Percentiles rank a stretch among this genome's conserved stretches.
These are phyloP conservation scores for Vachellia collinsii DNA, from an alignment of 306 rosid species.

Conservation along the genomic window DNA sequence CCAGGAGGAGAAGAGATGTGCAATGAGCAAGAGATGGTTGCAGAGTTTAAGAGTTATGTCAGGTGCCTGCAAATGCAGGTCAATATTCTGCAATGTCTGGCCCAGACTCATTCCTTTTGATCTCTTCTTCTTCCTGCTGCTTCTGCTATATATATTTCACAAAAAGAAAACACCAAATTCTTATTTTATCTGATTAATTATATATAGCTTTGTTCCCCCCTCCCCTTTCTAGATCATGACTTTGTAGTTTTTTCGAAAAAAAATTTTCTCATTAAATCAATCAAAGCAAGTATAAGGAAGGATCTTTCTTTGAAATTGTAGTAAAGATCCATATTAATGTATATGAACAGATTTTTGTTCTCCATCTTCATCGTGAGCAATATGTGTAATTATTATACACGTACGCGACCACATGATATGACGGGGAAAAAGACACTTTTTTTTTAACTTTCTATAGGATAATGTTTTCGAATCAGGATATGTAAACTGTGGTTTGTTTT, in stretches of 20 bases:
- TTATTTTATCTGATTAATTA: not conserved
- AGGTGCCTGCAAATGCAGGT: conserved; percentile 80
- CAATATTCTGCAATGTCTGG: conserved; percentile 61
- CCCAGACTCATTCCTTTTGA: conserved; percentile 28
- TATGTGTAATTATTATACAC: not conserved
- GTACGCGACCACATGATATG: not conserved
- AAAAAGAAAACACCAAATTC: not conserved
- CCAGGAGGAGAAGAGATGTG: conserved; percentile 74
- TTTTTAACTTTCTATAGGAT: not conserved
- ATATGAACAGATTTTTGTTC: not conserved
- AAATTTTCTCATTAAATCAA: not conserved
- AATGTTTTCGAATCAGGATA: not conserved
- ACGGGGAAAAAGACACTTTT: no score
- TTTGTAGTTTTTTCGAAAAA: conserved; percentile 5
- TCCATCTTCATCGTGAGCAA: not conserved
- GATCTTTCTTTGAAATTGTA: conserved; percentile 1
- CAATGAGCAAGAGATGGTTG: conserved; percentile 48
- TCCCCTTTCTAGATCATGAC: not conserved
- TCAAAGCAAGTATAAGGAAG: not conserved
- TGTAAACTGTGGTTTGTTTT: not conserved
- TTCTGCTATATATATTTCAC: not conserved
- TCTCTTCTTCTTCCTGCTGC: not conserved
- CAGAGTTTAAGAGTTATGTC: conserved; percentile 63
- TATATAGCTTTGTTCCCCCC: not conserved
- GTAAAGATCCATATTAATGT: not conserved